Evolutionary conservation across 495 filamentous ascomycete genomes (phyloP).

Genomic region (Aspergillus homomorphus): DNA sequence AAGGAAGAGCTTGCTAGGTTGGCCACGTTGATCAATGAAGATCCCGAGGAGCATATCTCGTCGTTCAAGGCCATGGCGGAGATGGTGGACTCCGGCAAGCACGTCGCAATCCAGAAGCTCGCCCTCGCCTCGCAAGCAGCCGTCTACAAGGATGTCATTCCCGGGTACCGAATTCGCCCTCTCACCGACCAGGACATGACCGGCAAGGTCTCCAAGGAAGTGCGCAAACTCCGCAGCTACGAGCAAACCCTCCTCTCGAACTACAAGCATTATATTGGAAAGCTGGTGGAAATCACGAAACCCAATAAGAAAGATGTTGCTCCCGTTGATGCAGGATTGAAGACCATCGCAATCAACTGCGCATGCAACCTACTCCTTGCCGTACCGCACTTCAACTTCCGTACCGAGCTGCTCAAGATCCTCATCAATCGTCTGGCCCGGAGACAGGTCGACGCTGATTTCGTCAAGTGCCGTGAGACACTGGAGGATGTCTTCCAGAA

Average conservation of each 20-base stretch:
- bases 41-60: constrained; percentile 84
- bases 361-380: constrained; percentile 71
- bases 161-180: constrained; percentile 90
- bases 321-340: constrained; percentile 43
- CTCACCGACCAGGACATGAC: constrained; percentile 65
- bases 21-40: constrained; percentile 78
- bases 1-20: constrained; percentile 91
- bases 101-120: constrained; percentile 75
- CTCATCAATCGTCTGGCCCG: constrained; percentile 76
- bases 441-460: constrained; percentile 65
- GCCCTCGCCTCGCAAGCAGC: constrained; percentile 80
- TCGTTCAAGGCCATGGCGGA: constrained; percentile 73
- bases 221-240: constrained; percentile 71
- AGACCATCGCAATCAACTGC: constrained; percentile 77
- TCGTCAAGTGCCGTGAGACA: constrained; percentile 72
- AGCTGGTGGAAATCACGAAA: constrained; percentile 62
- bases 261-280: constrained; percentile 80
- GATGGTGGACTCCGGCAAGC: constrained; percentile 58
- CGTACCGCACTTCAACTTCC: constrained; percentile 96
- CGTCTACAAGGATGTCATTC: constrained; percentile 94
- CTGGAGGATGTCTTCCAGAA: constrained; percentile 78
- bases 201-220: constrained; percentile 87
- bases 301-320: constrained; percentile 32
- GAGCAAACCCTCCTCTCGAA: constrained; percentile 78
- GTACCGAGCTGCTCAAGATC: constrained; percentile 80